phyloP scores from a whole-genome alignment of 306 rosid genomes.

The Dalbergia cochinchinensis region DNA sequence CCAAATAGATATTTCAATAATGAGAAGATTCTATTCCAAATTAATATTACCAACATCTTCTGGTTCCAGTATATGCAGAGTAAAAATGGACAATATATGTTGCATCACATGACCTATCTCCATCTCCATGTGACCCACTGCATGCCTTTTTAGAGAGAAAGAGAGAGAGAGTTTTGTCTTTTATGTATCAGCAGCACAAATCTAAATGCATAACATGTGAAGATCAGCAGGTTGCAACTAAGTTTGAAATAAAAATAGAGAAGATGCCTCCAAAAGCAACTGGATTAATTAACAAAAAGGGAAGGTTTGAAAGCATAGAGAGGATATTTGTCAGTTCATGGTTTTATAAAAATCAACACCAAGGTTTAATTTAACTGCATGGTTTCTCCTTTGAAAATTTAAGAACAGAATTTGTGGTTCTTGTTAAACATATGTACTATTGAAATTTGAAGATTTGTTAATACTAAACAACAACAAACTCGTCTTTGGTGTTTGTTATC shows the following conservation, averaged over 20 bases:
- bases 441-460: neutral
- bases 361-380: constrained; percentile 4
- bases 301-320: constrained; percentile 43
- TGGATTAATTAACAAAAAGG: constrained; percentile 45
- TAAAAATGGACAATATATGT: constrained; percentile 45
- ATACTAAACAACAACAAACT: neutral
- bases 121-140: constrained; percentile 70
- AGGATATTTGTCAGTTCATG: constrained; percentile 13
- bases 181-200: constrained; percentile 53
- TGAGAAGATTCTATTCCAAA: constrained; percentile 64
- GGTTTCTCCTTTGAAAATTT: constrained; percentile 29
- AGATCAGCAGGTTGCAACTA: constrained; percentile 41
- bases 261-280: constrained; percentile 45
- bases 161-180: constrained; percentile 57
- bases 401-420: constrained; percentile 16
- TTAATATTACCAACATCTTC: constrained; percentile 51
- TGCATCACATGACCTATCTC: constrained; percentile 63
- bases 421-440: neutral
- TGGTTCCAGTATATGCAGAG: constrained; percentile 47
- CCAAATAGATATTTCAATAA: constrained; percentile 49
- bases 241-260: constrained; percentile 23
- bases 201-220: constrained; percentile 69
- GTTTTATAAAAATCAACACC: constrained; percentile 17
- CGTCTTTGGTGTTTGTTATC: too few species aligned
- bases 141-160: constrained; percentile 44